Percentiles rank a stretch among this genome's conserved stretches.
These are phyloP conservation scores for Massarina eburnea DNA, from an alignment of 2,329 filamentous ascomycete species.

Conservation along the genomic window DNA sequence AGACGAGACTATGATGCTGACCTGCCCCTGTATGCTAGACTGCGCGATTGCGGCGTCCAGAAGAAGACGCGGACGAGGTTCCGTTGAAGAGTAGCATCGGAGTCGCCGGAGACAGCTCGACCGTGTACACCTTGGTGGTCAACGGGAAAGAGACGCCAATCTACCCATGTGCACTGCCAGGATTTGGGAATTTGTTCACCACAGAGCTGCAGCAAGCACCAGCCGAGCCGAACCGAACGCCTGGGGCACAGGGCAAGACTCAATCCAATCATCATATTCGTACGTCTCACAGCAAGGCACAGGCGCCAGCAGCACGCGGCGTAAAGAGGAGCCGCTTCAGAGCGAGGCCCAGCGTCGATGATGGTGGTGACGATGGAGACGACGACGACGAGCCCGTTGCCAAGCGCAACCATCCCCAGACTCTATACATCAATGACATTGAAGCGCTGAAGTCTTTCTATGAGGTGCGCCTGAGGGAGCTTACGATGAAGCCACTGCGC, in stretches of 20 bases:
- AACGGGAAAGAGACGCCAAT: slow-evolving; percentile 23
- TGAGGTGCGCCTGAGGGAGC: slow-evolving; percentile 25
- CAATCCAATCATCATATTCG: neutral
- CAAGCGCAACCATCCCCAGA: slow-evolving; percentile 11
- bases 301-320: neutral
- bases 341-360: neutral
- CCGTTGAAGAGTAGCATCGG: slow-evolving; percentile 22
- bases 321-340: slow-evolving; percentile 8
- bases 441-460: slow-evolving; percentile 24
- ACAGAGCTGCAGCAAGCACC: neutral
- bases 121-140: slow-evolving; percentile 4
- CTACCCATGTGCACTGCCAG: slow-evolving; percentile 20
- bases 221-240: no score
- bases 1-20: neutral
- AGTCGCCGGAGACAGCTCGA: neutral
- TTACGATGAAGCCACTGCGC: slow-evolving; percentile 36
- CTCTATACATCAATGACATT: slow-evolving; percentile 31
- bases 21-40: no score
- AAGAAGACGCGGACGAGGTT: slow-evolving; percentile 8
- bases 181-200: slow-evolving; percentile 29
- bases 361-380: slow-evolving; percentile 5
- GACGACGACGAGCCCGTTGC: slow-evolving; percentile 8
- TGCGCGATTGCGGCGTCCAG: neutral
- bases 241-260: no score
- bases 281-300: neutral